Percentiles rank a stretch among this genome's conserved stretches.
Conservation (phyloP, 768 basidiomycete species). For the Boletus fagicola region DNA sequence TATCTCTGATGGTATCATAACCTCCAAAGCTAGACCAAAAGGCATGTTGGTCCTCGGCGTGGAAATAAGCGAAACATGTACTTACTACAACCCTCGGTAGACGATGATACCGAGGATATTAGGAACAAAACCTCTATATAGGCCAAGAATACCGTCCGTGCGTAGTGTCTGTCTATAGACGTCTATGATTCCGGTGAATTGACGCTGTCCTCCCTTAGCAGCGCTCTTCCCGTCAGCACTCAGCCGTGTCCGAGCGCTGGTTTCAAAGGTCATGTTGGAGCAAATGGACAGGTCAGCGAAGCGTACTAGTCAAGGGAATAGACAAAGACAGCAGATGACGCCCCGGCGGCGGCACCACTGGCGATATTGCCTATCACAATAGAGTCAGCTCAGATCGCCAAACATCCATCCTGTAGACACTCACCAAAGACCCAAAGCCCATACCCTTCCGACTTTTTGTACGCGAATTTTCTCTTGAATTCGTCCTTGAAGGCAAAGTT, state of each 20-base stretch:
- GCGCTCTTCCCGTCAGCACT: conserved; percentile 40
- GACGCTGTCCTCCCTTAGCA: conserved; percentile 38
- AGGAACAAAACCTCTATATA: conserved; percentile 44
- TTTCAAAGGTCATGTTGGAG: neutral
- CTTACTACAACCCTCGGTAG: conserved; percentile 46
- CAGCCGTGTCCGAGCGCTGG: conserved; percentile 42
- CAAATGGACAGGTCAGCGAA: neutral
- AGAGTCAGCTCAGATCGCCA: neutral
- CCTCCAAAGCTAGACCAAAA: conserved; percentile 38
- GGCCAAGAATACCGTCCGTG: conserved; percentile 40
- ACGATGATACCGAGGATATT: conserved; percentile 42
- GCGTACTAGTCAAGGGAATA: conserved; percentile 46
- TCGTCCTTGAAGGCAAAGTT: conserved; percentile 50
- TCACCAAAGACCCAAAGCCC: conserved; percentile 36
- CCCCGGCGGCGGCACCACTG: conserved; percentile 45
- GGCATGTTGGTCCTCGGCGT: neutral
- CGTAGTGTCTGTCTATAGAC: conserved; percentile 44
- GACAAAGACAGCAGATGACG: conserved; percentile 41
- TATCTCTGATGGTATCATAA: conserved; percentile 41
- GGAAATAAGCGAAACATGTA: neutral
- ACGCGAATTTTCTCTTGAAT: conserved; percentile 39
- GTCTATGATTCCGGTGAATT: conserved; percentile 41
- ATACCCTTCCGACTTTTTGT: conserved; percentile 38
- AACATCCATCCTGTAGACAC: neutral
- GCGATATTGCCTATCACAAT: conserved; percentile 37